These are phyloP conservation scores for Phalaenopsis equestris DNA, from an alignment of 106 monocot genomes.

Conservation along the genomic window DNA sequence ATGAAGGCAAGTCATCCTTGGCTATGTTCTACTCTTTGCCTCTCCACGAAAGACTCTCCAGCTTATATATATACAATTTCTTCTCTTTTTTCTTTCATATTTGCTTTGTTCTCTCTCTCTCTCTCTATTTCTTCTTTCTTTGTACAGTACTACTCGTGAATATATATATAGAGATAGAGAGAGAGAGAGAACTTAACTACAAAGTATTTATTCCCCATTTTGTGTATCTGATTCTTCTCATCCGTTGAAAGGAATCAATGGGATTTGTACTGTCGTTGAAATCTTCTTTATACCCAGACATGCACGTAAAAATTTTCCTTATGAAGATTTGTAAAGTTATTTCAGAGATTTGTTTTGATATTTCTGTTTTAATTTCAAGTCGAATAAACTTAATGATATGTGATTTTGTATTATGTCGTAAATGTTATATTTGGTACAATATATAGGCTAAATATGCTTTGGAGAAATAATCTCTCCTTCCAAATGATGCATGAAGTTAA, in stretches of 20 bases:
- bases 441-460: too few species aligned
- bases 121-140: too few species aligned
- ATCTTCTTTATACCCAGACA: neutral
- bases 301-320: neutral
- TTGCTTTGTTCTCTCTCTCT: too few species aligned
- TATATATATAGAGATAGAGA: too few species aligned
- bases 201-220: too few species aligned
- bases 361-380: neutral
- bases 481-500: neutral
- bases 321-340: neutral
- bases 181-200: too few species aligned
- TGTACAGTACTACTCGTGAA: too few species aligned
- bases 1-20: constrained; percentile 32
- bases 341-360: too few species aligned
- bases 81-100: neutral
- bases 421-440: too few species aligned
- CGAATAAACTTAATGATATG: too few species aligned
- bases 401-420: too few species aligned
- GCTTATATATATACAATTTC: neutral
- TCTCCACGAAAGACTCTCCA: constrained; percentile 2
- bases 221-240: neutral
- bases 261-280: neutral
- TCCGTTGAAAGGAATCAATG: neutral
- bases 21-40: constrained; percentile 17
- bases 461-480: neutral